Evolutionary conservation across 2,329 filamentous ascomycete genomes (phyloP), one percentile per base, ranked within the genome.

Genomic region (Cladophialophora exuberans): DNA sequence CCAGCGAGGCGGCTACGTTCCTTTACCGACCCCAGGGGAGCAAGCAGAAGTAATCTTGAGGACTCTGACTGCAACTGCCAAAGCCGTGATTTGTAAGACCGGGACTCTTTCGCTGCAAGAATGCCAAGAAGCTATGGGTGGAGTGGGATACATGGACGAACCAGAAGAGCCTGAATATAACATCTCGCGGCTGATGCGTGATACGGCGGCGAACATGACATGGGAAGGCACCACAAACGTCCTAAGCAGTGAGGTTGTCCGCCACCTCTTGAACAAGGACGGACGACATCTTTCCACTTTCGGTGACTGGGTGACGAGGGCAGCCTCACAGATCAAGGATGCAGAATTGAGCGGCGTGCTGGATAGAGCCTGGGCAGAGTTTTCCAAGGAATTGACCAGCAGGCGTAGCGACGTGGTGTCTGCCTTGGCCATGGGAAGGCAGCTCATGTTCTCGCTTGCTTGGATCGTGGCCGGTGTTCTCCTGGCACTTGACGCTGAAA

Each of bases 221-320:
- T 88, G 85, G 84, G 86, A 88, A 68, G 85, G 87, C 1, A 90
- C 87, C 0, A 88, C 86, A 0, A 86, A 89, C 63, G 84, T 90
- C 4, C 75, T 90, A 52, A 82, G 83, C 3, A 76, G 76, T 33
- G 79, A 82, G 59, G 68, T 78, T 4, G 69, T 79, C 23, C 68
- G 78, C 0, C 64, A 67, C 33, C 42, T 57, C 6, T 18, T 53
- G 48, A 54, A 58, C 31, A 53, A 52, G 15, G 65, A 63, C n/a
- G 50, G 26, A 41, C 20, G 17, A 7, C 65, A 67, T 48, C 50
- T 65, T 23, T 51, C 47, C 7, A 53, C 68, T 0, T 69, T 76
- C 44, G 69, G 67, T 1, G 69, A 71, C 2, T 69, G 83, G 55
- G 64, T 81, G 30, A 71, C 72, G 1, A 73, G 79, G 25, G 79